Conservation (phyloP, 148 eudicot species). For the Vaccinium myrtillus region DNA sequence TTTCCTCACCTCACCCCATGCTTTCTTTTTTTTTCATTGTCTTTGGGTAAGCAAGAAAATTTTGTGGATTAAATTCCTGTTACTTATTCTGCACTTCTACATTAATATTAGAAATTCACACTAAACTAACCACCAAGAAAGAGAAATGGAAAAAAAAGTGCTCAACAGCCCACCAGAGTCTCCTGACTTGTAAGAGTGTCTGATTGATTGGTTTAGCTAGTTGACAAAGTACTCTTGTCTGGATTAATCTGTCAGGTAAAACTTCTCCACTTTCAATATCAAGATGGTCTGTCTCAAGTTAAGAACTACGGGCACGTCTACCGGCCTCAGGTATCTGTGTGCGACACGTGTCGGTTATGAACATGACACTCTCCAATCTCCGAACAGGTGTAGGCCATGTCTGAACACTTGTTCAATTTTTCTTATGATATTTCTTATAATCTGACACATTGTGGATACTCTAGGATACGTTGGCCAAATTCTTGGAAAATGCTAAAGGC, state of each 20-base stretch:
- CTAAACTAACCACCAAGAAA: neutral
- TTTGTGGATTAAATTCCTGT: neutral
- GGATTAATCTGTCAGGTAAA: too few species aligned
- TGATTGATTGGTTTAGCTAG: neutral
- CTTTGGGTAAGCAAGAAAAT: neutral
- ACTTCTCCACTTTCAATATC: neutral
- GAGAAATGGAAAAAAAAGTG: neutral
- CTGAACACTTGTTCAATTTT: too few species aligned
- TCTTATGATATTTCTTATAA: too few species aligned
- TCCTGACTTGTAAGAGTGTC: neutral
- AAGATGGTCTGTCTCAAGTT: neutral
- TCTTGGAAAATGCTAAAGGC: too few species aligned
- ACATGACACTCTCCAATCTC: too few species aligned
- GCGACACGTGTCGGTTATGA: too few species aligned
- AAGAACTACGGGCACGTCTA: too few species aligned
- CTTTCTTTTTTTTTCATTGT: neutral
- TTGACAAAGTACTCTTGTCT: neutral
- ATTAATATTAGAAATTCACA: neutral
- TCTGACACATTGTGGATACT: too few species aligned
- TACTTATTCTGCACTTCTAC: neutral
- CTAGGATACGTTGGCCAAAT: too few species aligned
- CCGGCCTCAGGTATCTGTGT: too few species aligned
- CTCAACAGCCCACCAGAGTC: neutral
- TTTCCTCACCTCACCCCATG: neutral
- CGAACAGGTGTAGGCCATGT: too few species aligned